Base-by-base conservation (phyloP, 768 basidiomycete species). In the Psilocybe azurescens region DNA sequence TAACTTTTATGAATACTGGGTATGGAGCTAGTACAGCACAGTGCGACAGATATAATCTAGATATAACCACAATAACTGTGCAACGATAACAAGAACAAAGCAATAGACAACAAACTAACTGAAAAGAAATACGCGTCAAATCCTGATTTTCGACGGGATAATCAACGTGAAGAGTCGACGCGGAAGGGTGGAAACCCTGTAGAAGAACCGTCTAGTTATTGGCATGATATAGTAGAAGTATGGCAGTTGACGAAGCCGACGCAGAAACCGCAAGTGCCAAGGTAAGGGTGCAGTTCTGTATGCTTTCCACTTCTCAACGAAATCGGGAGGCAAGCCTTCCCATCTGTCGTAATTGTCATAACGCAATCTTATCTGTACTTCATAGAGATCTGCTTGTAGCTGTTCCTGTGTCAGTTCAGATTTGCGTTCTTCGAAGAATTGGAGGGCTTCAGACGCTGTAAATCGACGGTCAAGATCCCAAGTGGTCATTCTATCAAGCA, bases 401-500 rank as follows among this genome's bases (percentile, higher is more conserved):
- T 44, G 28, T 16, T 36, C 13, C 44, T 54, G 47, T 53, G 60
- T 28, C 8, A 57, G 16, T 24, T 60, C 28, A 20, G 49, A 16
- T 20, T 18, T 28, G 14, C 51, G 14, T 14, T 63, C 32, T 44
- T 71, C 68, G 33, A 75, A 66, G 57, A 75, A 75, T 11, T 29
- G 33, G 13, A 73, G 67, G 13, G 75, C 74, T 47, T 69, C 65
- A 2, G 58, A 32, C 24, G 74, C 72, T 1, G 73, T 73, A 46
- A 76, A 73, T 1, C 75, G 68, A 2, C 20, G 33, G 0, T 32
- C 7, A 8, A 75, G 44, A 18, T 74, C 44, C 1, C 69, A 61
- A 2, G 72, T 74, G 3, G 67, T 65, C 70, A 75, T 71, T 41
- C 50, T 64, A 51, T 74, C 73, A 2, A 76, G 50, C 10, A 74